Percentiles rank a stretch among this genome's conserved stretches.
Conservation (phyloP, 108 stramenopile species). For the Chaetoceros muelleri region DNA sequence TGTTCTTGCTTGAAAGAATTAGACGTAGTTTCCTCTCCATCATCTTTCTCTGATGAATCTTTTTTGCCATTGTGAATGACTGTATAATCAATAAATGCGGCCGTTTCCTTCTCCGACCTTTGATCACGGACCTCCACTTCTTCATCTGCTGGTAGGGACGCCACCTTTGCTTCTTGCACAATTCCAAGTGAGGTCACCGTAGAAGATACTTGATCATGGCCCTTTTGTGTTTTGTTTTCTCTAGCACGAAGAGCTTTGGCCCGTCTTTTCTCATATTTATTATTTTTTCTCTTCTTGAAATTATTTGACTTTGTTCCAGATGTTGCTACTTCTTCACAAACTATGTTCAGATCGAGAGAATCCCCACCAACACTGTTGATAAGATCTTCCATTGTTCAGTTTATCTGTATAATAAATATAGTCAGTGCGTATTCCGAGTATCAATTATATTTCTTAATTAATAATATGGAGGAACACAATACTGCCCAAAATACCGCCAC, state of each 20-base stretch:
- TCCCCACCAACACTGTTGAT: slow-evolving; percentile 2
- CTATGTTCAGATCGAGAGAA: slow-evolving; percentile 34
- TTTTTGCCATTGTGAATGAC: background rate
- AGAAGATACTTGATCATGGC: background rate
- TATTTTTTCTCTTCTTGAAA: slow-evolving; percentile 41
- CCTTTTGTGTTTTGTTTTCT: slow-evolving; percentile 9
- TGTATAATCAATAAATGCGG: background rate
- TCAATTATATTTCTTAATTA: no score
- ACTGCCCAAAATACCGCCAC: no score
- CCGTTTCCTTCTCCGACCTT: background rate
- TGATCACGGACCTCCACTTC: background rate
- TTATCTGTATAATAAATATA: no score
- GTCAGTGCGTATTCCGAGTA: no score
- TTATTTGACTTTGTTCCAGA: slow-evolving; percentile 1
- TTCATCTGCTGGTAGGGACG: slow-evolving; percentile 7
- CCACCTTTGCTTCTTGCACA: background rate
- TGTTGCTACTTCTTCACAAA: slow-evolving; percentile 14
- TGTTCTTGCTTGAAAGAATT: background rate
- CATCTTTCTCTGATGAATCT: background rate
- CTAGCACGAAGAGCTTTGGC: slow-evolving; percentile 19
- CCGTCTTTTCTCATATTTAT: slow-evolving; percentile 57
- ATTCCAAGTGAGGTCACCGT: background rate
- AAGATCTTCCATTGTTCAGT: slow-evolving; percentile 3
- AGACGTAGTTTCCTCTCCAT: background rate
- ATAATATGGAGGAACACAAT: no score